These are phyloP conservation scores for Trichoderma asperelloides DNA, from an alignment of 495 filamentous ascomycete species.

Conservation along the genomic window DNA sequence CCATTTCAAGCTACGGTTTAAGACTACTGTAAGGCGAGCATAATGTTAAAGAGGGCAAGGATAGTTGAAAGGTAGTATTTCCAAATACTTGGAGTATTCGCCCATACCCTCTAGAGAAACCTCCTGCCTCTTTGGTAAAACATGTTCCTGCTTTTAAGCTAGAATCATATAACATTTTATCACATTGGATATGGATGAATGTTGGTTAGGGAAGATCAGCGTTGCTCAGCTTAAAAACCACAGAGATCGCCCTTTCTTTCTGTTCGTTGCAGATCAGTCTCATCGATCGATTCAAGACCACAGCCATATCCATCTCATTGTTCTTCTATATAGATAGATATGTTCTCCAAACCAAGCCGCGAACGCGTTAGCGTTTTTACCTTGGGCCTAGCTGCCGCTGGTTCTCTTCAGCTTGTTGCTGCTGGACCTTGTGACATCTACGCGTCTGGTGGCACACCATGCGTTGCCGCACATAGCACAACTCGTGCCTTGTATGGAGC, in stretches of 20 bases:
- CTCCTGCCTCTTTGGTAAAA: neutral
- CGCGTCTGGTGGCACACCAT: conserved; percentile 41
- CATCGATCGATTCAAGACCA: neutral
- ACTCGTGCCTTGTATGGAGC: conserved; percentile 47
- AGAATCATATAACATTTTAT: neutral
- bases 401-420: conserved; percentile 30
- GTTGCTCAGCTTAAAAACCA: neutral
- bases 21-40: neutral
- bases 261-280: neutral
- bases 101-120: neutral
- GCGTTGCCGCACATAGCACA: conserved; percentile 50
- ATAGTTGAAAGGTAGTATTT: neutral
- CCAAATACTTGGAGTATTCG: neutral
- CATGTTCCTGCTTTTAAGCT: neutral
- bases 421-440: conserved; percentile 52
- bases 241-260: neutral
- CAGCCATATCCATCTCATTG: neutral
- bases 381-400: conserved; percentile 31
- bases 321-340: neutral
- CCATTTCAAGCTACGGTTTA: neutral
- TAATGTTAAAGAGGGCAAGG: neutral
- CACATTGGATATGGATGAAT: neutral
- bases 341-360: neutral
- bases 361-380: neutral
- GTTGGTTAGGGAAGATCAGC: too few species aligned